Base-by-base conservation (phyloP, 805 yeast genomes). In the Komagataella ulmi region DNA sequence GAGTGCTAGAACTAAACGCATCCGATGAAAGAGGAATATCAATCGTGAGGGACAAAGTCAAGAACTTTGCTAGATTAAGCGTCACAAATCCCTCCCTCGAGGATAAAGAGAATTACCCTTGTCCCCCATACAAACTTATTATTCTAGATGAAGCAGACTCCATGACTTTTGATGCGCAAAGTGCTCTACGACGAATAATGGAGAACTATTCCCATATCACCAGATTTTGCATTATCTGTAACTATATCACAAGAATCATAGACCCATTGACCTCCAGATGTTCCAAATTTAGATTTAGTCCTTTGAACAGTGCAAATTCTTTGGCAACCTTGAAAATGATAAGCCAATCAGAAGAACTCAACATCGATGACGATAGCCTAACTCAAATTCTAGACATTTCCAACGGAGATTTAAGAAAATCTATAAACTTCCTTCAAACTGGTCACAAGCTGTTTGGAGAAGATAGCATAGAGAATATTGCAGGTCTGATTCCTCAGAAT, bases 261-360 rank as follows among this genome's bases (percentile, higher is more conserved):
- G 98, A 91, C 59, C 99, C 99, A 1, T 70, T 93, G 54, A 97
- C 98, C 3, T 88, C 96, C 49, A 77, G 99, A 63, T 93, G 99
- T 68, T 88, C 97, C 45, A 93, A 93, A 65, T 93, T 93, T 66
- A 73, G 99, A 58, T 93, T 93, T 71, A 82, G 82, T 59, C 79
- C 85, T 45, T 73, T 93, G 54, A 90, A 86, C 59, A 75, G 79
- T 55, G 70, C 67, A 1, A 81, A 84, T 60, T 95, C 97, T 0
- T 66, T 88, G 51, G 70, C 65, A 10, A 75, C 99, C 56, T 70
- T 93, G 54, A 65, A 73, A 56, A 77, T 71, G 55, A 83, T 93
- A 53, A 75, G 81, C 17, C 70, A 77, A 1, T 55, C 66, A 46
- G 83, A 85, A 56, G 71, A 72, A 45, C 65, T 73, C 3, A 40